Conservation (phyloP, 768 basidiomycete genomes). For the Lactarius hatsudake region DNA sequence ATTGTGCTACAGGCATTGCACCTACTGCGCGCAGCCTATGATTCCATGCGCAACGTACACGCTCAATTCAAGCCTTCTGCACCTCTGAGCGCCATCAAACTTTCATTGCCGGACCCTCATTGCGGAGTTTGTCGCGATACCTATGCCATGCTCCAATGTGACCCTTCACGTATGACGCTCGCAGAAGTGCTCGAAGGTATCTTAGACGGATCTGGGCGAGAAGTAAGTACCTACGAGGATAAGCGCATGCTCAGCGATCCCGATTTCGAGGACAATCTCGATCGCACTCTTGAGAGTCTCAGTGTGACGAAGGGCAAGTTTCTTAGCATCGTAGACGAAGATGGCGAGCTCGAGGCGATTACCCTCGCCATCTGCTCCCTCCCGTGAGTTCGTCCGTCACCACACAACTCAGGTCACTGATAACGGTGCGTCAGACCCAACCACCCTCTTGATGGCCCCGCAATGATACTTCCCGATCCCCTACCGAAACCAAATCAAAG, state of each 20-base stretch:
- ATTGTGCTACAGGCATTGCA: constrained; percentile 93
- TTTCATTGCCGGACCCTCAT: constrained; percentile 65
- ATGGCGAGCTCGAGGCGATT: constrained; percentile 70
- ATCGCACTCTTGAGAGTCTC: constrained; percentile 76
- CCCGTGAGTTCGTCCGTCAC: constrained; percentile 52
- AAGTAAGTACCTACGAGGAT: constrained; percentile 78
- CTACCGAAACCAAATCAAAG: constrained; percentile 55
- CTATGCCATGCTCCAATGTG: constrained; percentile 72
- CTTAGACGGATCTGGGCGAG: constrained; percentile 50
- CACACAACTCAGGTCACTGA: neutral
- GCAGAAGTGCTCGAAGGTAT: constrained; percentile 70
- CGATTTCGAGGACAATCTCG: constrained; percentile 89
- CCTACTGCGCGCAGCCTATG: constrained; percentile 65
- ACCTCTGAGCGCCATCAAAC: constrained; percentile 67
- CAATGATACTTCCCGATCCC: constrained; percentile 63
- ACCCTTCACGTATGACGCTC: constrained; percentile 64
- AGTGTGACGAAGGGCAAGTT: constrained; percentile 83
- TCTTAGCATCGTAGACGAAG: constrained; percentile 85
- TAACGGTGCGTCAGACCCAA: constrained; percentile 44
- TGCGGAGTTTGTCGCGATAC: constrained; percentile 89
- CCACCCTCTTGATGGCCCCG: constrained; percentile 48
- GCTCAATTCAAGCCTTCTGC: constrained; percentile 74
- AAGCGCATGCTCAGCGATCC: constrained; percentile 86
- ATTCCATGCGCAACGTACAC: constrained; percentile 69
- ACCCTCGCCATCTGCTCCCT: constrained; percentile 64